phyloP scores from a whole-genome alignment of 768 basidiomycete species.

The Lactarius akahatsu region DNA sequence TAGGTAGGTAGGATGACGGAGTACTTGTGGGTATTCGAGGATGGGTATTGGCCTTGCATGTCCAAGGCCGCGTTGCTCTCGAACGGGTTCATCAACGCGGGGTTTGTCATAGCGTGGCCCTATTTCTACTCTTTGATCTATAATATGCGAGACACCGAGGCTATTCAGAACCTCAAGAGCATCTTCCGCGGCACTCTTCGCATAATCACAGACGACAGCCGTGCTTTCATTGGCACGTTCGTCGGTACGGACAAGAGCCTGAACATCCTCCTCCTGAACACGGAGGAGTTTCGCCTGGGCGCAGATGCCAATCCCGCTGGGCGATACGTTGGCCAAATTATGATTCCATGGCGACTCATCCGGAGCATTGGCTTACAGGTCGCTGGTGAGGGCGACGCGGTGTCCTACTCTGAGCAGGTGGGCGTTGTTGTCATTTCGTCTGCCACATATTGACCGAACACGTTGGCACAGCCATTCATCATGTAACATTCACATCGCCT shows the following conservation, averaged over 20 bases:
- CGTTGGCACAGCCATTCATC: constrained; percentile 4
- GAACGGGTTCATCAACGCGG: constrained; percentile 61
- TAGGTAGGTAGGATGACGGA: constrained; percentile 93
- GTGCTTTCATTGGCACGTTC: constrained; percentile 82
- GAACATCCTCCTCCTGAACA: constrained; percentile 78
- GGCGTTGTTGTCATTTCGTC: not conserved
- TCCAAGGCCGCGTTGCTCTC: constrained; percentile 52
- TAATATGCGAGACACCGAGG: constrained; percentile 22
- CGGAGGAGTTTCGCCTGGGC: constrained; percentile 71
- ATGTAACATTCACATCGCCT: constrained; percentile 1
- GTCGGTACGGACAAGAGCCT: constrained; percentile 82
- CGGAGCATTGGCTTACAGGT: constrained; percentile 50
- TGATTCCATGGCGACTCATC: constrained; percentile 73
- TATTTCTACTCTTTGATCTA: not conserved
- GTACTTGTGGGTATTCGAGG: constrained; percentile 60
- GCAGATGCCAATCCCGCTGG: constrained; percentile 45
- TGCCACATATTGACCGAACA: not conserved
- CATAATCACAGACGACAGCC: constrained; percentile 65
- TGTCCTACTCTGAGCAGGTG: constrained; percentile 16
- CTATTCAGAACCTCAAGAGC: constrained; percentile 30
- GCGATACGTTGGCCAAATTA: constrained; percentile 71
- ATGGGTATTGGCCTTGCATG: constrained; percentile 55
- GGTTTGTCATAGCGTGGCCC: not conserved
- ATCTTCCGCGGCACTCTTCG: constrained; percentile 63
- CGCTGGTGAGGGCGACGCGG: constrained; percentile 4